Conservation (phyloP, 208 protist genomes). For the Leptomonas seymouri region DNA sequence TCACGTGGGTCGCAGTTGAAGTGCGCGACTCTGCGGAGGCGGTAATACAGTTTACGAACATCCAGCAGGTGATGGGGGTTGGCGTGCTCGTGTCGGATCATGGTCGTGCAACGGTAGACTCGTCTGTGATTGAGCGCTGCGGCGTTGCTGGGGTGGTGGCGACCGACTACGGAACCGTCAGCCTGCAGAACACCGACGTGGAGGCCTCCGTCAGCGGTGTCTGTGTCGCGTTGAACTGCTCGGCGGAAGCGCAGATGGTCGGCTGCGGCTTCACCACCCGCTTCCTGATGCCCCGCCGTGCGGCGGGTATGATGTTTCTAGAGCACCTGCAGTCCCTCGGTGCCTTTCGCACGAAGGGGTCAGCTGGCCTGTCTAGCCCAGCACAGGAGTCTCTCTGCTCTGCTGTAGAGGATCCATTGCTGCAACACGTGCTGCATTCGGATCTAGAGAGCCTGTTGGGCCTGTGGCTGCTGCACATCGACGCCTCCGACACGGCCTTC, state of each 20-base stretch:
- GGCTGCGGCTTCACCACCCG: slow-evolving; percentile 29
- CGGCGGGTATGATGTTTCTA: slow-evolving; percentile 9
- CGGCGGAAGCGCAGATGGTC: slow-evolving; percentile 12
- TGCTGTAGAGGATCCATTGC: slow-evolving; percentile 1
- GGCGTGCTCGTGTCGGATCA: slow-evolving; percentile 30
- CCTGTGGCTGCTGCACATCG: slow-evolving; percentile 21
- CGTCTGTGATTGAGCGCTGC: slow-evolving; percentile 33
- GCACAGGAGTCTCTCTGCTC: slow-evolving; percentile 10
- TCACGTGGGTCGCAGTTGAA: slow-evolving; percentile 41
- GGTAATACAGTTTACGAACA: slow-evolving; percentile 24
- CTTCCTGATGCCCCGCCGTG: slow-evolving; percentile 15
- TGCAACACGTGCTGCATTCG: slow-evolving; percentile 9
- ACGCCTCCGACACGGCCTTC: slow-evolving; percentile 8
- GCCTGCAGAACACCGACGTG: slow-evolving; percentile 36
- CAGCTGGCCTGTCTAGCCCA: not conserved
- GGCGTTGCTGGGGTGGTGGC: slow-evolving; percentile 35
- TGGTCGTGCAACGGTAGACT: slow-evolving; percentile 19
- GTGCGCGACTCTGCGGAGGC: slow-evolving; percentile 14
- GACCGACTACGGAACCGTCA: slow-evolving; percentile 20
- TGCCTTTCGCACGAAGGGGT: not conserved
- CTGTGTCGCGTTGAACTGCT: slow-evolving; percentile 34
- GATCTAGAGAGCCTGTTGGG: slow-evolving; percentile 26
- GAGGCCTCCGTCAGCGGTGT: slow-evolving; percentile 33
- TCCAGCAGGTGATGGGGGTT: slow-evolving; percentile 36
- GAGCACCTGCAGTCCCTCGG: slow-evolving; percentile 13